Evolutionary conservation across 176 grass and related monocot species (phyloP).

Genomic region (Cenchrus purpureus): DNA sequence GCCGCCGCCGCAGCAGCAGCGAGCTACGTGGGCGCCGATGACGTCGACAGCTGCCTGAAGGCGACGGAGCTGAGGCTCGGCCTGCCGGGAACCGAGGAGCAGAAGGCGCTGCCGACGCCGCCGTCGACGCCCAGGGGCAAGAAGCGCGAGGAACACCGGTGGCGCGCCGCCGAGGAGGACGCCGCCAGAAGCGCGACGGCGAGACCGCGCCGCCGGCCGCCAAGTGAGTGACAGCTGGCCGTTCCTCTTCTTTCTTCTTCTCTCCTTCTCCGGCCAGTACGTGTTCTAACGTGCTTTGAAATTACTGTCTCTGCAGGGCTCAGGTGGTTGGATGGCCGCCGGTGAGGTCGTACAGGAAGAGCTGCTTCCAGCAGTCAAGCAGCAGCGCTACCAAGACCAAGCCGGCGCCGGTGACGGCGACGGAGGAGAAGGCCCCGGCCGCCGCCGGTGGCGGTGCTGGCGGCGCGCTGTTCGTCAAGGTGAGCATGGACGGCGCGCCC

Average conservation of each 20-base stretch:
- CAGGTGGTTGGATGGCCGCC: slow-evolving; percentile 96
- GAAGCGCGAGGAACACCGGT: slow-evolving; percentile 50
- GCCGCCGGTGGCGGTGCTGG: background rate
- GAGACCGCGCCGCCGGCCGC: slow-evolving; percentile 40
- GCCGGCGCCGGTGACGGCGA: background rate
- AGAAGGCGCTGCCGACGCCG: background rate
- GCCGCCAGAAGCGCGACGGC: slow-evolving; percentile 19
- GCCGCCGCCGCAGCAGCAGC: background rate
- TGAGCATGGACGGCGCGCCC: slow-evolving; percentile 93
- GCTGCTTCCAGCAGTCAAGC: slow-evolving; percentile 61
- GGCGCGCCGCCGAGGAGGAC: background rate
- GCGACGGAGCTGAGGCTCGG: slow-evolving; percentile 94
- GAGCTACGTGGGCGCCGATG: slow-evolving; percentile 38
- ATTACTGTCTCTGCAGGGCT: slow-evolving; percentile 46
- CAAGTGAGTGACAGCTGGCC: slow-evolving; percentile 30
- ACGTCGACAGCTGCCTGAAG: slow-evolving; percentile 61
- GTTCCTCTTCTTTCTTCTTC: background rate
- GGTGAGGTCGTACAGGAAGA: slow-evolving; percentile 86
- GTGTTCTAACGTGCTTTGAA: background rate
- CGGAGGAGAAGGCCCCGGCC: slow-evolving; percentile 21
- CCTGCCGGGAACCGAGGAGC: slow-evolving; percentile 59
- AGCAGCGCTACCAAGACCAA: slow-evolving; percentile 39
- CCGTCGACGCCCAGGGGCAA: slow-evolving; percentile 35
- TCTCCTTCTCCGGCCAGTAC: background rate
- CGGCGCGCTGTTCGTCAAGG: slow-evolving; percentile 65